Evolutionary conservation across 768 basidiomycete genomes (phyloP).

Genomic region (Suillus clintonianus): DNA sequence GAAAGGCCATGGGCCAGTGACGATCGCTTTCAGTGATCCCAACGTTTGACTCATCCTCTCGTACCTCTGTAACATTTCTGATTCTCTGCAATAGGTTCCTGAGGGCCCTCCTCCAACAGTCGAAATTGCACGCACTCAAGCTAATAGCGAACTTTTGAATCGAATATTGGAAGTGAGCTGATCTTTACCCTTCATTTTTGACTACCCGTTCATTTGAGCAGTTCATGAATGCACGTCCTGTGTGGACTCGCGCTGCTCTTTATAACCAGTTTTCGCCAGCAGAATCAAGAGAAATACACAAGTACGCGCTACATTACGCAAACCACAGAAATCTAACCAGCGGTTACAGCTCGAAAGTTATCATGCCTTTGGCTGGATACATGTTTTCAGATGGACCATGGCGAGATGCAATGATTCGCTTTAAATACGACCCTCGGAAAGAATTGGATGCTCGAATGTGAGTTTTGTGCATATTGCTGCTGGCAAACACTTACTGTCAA

Average conservation of each 20-base stretch:
- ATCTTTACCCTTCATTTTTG: slow-evolving; percentile 15
- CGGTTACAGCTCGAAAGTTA: slow-evolving; percentile 66
- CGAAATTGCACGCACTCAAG: slow-evolving; percentile 56
- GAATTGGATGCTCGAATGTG: slow-evolving; percentile 76
- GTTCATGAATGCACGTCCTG: slow-evolving; percentile 73
- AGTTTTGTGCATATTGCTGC: slow-evolving; percentile 26
- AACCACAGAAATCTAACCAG: background rate
- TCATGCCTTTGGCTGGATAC: slow-evolving; percentile 82
- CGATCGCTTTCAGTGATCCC: slow-evolving; percentile 66
- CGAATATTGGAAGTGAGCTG: slow-evolving; percentile 52
- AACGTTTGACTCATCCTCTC: slow-evolving; percentile 30
- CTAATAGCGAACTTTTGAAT: slow-evolving; percentile 55
- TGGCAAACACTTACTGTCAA: background rate
- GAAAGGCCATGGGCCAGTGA: slow-evolving; percentile 78
- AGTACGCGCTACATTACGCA: slow-evolving; percentile 48
- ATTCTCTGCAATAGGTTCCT: slow-evolving; percentile 51
- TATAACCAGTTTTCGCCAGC: slow-evolving; percentile 75
- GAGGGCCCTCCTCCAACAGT: slow-evolving; percentile 62
- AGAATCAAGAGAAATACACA: slow-evolving; percentile 72
- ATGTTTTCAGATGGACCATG: slow-evolving; percentile 94
- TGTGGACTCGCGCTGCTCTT: slow-evolving; percentile 89
- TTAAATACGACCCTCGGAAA: slow-evolving; percentile 88
- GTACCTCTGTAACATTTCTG: background rate
- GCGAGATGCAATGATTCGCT: slow-evolving; percentile 84
- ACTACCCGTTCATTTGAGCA: slow-evolving; percentile 30